A percentile compares a stretch with the other conserved stretches of the same genome.
These are phyloP conservation scores for Raffaelea albimanens DNA, from an alignment of 2,329 filamentous ascomycete genomes.

Conservation along the genomic window DNA sequence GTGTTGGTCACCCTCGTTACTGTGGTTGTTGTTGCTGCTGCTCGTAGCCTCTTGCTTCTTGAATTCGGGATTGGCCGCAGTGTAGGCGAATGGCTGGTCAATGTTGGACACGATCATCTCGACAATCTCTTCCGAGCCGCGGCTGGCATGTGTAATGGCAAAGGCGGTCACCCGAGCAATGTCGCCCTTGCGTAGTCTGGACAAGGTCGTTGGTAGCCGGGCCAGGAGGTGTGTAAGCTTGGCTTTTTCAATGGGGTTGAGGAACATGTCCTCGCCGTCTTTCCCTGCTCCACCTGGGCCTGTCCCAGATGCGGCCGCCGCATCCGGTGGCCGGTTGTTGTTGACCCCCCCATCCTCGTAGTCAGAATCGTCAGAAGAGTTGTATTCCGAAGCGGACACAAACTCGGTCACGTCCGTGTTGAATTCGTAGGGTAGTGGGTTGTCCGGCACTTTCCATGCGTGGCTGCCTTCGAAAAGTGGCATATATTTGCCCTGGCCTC, in stretches of 20 bases:
- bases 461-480: conserved; percentile 68
- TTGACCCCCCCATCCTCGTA: conserved; percentile 46
- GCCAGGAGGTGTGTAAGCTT: conserved; percentile 78
- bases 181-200: conserved; percentile 71
- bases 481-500: conserved; percentile 42
- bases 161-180: conserved; percentile 80
- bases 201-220: conserved; percentile 66
- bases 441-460: conserved; percentile 68
- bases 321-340: conserved; percentile 12
- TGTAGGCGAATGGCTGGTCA: conserved; percentile 63
- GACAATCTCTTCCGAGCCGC: conserved; percentile 85
- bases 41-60: conserved; percentile 24
- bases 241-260: conserved; percentile 76
- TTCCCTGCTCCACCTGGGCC: conserved; percentile 24
- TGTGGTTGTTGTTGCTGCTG: conserved; percentile 24
- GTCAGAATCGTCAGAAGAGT: conserved; percentile 78
- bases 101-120: conserved; percentile 79
- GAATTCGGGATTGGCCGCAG: conserved; percentile 55
- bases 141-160: conserved; percentile 76
- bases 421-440: conserved; percentile 71
- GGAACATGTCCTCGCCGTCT: conserved; percentile 48
- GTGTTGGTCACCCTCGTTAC: conserved; percentile 18
- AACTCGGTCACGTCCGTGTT: conserved; percentile 68
- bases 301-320: neutral
- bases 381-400: conserved; percentile 74